phyloP scores from a whole-genome alignment of 148 eudicot species.

The Camellia lanceoleosa region DNA sequence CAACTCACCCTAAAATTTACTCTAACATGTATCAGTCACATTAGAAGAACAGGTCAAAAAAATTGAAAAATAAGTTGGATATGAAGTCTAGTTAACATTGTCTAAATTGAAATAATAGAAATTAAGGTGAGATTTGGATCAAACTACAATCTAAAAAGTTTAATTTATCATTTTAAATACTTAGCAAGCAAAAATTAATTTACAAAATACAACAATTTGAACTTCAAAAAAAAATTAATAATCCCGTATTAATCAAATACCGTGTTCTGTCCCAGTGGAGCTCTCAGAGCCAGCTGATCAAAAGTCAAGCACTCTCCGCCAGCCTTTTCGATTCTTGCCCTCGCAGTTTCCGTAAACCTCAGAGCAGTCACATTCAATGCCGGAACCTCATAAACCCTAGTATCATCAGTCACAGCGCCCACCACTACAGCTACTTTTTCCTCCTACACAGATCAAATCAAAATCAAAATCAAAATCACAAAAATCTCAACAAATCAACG shows the following conservation, averaged over 20 bases:
- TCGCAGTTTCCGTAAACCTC: constrained; percentile 34
- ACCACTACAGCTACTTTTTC: constrained; percentile 33
- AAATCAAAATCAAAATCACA: neutral
- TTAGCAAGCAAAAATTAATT: neutral
- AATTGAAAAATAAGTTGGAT: too few species aligned
- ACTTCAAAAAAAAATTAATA: neutral
- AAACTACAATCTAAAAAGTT: too few species aligned
- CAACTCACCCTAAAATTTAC: too few species aligned
- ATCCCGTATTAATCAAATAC: neutral
- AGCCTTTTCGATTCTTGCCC: constrained; percentile 38
- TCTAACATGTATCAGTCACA: too few species aligned
- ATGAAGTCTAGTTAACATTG: too few species aligned
- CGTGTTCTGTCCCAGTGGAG: constrained; percentile 41
- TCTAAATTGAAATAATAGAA: too few species aligned
- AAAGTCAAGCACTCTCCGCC: constrained; percentile 42
- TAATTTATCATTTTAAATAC: too few species aligned
- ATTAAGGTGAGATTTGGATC: too few species aligned
- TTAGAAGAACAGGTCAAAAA: too few species aligned
- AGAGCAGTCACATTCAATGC: constrained; percentile 31
- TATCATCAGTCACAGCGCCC: constrained; percentile 34
- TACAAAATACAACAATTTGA: neutral
- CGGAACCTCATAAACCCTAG: constrained; percentile 34
- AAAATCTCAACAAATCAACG: neutral
- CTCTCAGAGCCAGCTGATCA: constrained; percentile 39
- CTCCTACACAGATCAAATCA: constrained; percentile 20